These are phyloP conservation scores for Solioccasus polychromus DNA, from an alignment of 768 basidiomycete genomes.

Conservation along the genomic window DNA sequence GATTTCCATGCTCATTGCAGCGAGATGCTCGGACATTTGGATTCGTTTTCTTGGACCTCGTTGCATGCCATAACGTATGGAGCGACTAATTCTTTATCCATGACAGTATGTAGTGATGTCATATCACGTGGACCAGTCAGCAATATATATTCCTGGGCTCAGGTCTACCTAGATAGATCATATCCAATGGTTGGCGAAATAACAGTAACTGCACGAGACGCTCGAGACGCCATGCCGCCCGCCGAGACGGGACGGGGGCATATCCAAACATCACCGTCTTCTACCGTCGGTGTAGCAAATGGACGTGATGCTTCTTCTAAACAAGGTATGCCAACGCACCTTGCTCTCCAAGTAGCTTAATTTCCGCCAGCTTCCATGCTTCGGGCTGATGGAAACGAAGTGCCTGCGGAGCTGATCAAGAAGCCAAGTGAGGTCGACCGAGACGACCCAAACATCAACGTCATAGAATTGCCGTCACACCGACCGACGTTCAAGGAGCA, in stretches of 20 bases:
- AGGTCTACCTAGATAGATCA: background rate
- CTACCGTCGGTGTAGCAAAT: slow-evolving; percentile 25
- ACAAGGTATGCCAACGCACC: slow-evolving; percentile 34
- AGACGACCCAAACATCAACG: slow-evolving; percentile 25
- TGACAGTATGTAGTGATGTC: slow-evolving; percentile 15
- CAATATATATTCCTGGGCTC: background rate
- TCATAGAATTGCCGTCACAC: slow-evolving; percentile 23
- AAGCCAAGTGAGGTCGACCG: slow-evolving; percentile 24
- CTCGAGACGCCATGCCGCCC: background rate
- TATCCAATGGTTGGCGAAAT: slow-evolving; percentile 11
- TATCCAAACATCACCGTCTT: slow-evolving; percentile 15
- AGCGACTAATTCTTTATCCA: background rate
- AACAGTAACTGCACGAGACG: background rate
- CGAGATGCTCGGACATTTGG: background rate
- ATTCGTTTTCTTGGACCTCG: background rate
- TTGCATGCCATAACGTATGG: background rate
- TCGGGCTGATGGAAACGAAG: slow-evolving; percentile 35
- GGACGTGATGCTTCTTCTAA: slow-evolving; percentile 26
- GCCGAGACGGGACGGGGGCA: slow-evolving; percentile 5
- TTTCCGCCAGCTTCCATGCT: slow-evolving; percentile 30
- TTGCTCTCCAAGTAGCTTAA: background rate
- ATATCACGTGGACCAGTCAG: slow-evolving; percentile 25
- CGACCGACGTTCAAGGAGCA: slow-evolving; percentile 55
- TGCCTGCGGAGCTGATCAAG: slow-evolving; percentile 29
- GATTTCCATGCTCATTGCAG: background rate